Conservation (phyloP, 2,329 filamentous ascomycete genomes). For the Colletotrichum tropicale region DNA sequence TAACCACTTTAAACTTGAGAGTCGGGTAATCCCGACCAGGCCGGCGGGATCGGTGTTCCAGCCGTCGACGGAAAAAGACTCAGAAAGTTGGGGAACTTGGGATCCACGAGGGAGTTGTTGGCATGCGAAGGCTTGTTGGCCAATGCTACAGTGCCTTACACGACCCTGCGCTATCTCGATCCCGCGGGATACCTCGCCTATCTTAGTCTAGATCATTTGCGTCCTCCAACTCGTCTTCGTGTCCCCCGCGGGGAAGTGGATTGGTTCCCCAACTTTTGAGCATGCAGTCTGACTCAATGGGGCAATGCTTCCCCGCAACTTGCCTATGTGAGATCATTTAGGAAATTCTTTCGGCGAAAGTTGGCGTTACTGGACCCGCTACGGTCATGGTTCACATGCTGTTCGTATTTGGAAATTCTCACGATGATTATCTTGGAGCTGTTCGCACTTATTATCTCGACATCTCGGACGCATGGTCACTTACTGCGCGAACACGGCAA, state of each 20-base stretch:
- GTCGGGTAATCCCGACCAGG: neutral
- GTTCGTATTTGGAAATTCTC: neutral
- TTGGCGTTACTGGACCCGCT: neutral
- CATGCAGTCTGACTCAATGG: neutral
- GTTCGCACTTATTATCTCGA: neutral
- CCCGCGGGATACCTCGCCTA: slow-evolving; percentile 10
- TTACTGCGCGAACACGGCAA: neutral
- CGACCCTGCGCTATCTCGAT: neutral
- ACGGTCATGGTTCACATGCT: neutral
- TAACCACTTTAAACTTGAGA: neutral
- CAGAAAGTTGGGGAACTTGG: neutral
- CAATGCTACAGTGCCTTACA: neutral
- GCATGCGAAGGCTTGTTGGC: neutral
- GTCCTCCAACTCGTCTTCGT: neutral
- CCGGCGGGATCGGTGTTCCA: neutral
- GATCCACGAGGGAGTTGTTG: neutral
- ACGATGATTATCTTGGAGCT: neutral
- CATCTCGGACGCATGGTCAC: neutral
- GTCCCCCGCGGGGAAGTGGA: slow-evolving; percentile 16
- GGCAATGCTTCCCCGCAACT: neutral
- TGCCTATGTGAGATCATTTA: neutral
- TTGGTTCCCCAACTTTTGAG: neutral
- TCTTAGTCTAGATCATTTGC: neutral
- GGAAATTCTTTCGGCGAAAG: neutral
- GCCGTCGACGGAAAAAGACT: neutral